Conservation (phyloP, 768 basidiomycete species). For the Nidularia pulvinata region DNA sequence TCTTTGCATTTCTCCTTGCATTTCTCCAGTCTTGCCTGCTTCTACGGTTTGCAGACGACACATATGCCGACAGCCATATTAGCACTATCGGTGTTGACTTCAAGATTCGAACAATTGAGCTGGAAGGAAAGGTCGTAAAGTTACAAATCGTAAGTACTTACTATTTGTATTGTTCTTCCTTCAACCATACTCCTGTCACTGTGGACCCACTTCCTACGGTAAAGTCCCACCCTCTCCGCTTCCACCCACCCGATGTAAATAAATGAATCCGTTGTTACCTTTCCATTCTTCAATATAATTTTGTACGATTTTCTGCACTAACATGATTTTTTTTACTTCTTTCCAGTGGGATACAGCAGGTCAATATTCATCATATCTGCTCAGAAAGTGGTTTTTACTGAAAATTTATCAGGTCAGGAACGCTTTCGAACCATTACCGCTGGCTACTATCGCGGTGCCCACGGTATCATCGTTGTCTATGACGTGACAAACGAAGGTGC, state of each 20-base stretch:
- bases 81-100: constrained; percentile 98
- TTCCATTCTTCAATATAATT: not conserved
- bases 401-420: constrained; percentile 73
- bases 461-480: constrained; percentile 99
- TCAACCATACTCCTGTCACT: not conserved
- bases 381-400: not conserved
- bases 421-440: constrained; percentile 99
- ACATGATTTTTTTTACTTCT: constrained; percentile 15
- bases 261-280: not conserved
- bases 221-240: no score
- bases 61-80: constrained; percentile 97
- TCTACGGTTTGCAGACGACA: constrained; percentile 93
- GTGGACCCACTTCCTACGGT: no score
- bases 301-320: constrained; percentile 11
- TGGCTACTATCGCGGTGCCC: constrained; percentile 99
- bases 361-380: constrained; percentile 13
- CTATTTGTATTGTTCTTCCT: not conserved
- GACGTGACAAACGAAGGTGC: constrained; percentile 93
- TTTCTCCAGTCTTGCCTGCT: constrained; percentile 79
- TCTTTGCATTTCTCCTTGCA: constrained; percentile 5
- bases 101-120: constrained; percentile 98
- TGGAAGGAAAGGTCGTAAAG: constrained; percentile 98
- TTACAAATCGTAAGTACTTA: constrained; percentile 87
- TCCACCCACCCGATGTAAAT: not conserved
- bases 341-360: constrained; percentile 97